phyloP scores from a whole-genome alignment of 352 stramenopile species.

The Globisporangium acanthophoron region DNA sequence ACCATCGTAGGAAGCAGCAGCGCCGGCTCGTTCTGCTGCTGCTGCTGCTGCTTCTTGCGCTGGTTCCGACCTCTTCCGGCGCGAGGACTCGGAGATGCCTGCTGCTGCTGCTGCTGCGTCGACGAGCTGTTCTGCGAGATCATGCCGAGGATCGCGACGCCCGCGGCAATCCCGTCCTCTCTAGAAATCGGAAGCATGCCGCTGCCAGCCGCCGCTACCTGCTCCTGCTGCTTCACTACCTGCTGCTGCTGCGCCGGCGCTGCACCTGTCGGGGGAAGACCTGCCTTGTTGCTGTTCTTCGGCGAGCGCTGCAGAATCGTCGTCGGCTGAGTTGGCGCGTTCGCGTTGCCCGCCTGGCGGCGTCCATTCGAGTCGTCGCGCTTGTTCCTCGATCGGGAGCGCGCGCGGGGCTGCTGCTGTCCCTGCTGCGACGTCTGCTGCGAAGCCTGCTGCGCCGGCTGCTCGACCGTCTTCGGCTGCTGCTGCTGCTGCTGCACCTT shows the following conservation, averaged over 20 bases:
- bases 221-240: conserved; percentile 11
- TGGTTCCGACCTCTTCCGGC: conserved; percentile 13
- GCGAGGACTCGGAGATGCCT: conserved; percentile 3
- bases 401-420: conserved; percentile 28
- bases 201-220: conserved; percentile 18
- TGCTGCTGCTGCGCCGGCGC: conserved; percentile 10
- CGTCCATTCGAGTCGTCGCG: conserved; percentile 40
- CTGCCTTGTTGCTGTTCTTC: conserved; percentile 22
- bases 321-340: conserved; percentile 19
- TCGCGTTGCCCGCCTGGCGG: conserved; percentile 12
- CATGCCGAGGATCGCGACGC: conserved; percentile 81
- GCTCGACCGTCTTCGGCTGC: conserved; percentile 19
- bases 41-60: conserved; percentile 21
- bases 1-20: conserved; percentile 7
- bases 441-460: conserved; percentile 17
- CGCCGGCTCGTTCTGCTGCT: conserved; percentile 9
- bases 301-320: conserved; percentile 62
- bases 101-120: conserved; percentile 15
- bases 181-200: conserved; percentile 68
- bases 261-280: conserved; percentile 8
- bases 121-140: conserved; percentile 40
- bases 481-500: conserved; percentile 16
- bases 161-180: conserved; percentile 73
- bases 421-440: conserved; percentile 18
- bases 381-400: conserved; percentile 51